Percentiles rank a stretch among this genome's conserved stretches.
Evolutionary conservation across 768 basidiomycete species (phyloP).

Genomic region (Agaricus blazei): DNA sequence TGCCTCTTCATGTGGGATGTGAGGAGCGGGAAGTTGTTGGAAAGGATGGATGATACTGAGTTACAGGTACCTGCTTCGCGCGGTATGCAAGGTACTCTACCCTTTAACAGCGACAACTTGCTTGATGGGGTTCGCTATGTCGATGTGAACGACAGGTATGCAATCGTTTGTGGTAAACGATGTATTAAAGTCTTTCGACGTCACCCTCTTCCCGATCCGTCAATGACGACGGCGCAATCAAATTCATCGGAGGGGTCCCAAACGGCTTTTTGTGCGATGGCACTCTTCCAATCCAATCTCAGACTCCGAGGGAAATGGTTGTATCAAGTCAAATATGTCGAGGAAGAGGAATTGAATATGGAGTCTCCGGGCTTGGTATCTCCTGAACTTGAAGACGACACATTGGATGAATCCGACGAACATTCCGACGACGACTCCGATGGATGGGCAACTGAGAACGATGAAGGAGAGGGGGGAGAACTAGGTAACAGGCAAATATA

Average conservation of each 20-base stretch:
- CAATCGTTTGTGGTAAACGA: slow-evolving; percentile 2
- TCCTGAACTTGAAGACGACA: not conserved
- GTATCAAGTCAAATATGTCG: not conserved
- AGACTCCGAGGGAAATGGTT: not conserved
- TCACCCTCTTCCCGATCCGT: not conserved
- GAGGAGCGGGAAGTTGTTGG: slow-evolving; percentile 39
- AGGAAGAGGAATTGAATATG: not conserved
- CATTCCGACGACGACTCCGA: not conserved
- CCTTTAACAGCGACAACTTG: not conserved
- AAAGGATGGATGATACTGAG: slow-evolving; percentile 42
- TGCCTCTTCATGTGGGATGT: slow-evolving; percentile 62
- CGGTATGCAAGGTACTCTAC: not conserved
- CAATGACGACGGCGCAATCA: not conserved
- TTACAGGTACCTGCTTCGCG: not conserved
- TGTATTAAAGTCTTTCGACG: slow-evolving; percentile 1
- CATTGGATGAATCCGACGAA: not conserved
- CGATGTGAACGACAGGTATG: slow-evolving; percentile 5
- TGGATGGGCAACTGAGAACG: not conserved
- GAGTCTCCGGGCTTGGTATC: not conserved
- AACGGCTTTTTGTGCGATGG: not conserved
- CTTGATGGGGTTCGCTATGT: slow-evolving; percentile 2
- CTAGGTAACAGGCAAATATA: not conserved
- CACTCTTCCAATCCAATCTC: not conserved
- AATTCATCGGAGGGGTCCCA: not conserved
- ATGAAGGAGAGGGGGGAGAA: not conserved